A percentile compares a stretch with the other conserved stretches of the same genome.
Evolutionary conservation across 768 basidiomycete species (phyloP).

Genomic region (Tricholoma sp.): DNA sequence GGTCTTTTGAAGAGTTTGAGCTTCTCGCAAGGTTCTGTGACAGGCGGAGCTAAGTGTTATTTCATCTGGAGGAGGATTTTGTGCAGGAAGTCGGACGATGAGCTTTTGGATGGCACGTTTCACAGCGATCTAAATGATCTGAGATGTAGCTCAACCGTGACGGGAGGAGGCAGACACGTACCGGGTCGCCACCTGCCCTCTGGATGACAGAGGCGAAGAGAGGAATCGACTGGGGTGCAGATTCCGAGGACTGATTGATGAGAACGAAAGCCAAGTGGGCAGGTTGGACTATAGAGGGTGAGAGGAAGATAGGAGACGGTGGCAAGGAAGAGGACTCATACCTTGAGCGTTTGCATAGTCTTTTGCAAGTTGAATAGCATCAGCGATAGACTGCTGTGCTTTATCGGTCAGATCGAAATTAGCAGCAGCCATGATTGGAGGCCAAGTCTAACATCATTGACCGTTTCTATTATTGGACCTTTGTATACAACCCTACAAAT

Average conservation of each 20-base stretch:
- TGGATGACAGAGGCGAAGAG: constrained; percentile 76
- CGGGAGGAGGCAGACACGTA: constrained; percentile 33
- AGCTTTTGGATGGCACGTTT: constrained; percentile 68
- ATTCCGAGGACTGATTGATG: constrained; percentile 57
- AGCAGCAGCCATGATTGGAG: constrained; percentile 36
- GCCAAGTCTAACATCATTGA: background rate
- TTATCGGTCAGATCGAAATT: constrained; percentile 86
- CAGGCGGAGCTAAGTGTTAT: constrained; percentile 52
- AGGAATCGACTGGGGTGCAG: constrained; percentile 36
- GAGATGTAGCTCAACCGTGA: too few species aligned
- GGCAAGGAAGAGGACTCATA: constrained; percentile 20
- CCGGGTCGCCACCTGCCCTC: constrained; percentile 81
- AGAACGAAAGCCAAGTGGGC: constrained; percentile 79
- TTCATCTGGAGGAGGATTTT: constrained; percentile 84
- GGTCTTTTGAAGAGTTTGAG: constrained; percentile 71
- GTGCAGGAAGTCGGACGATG: constrained; percentile 78
- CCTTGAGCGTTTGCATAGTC: constrained; percentile 83
- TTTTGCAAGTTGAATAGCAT: constrained; percentile 75
- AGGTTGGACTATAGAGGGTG: constrained; percentile 64
- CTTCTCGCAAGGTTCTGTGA: constrained; percentile 66
- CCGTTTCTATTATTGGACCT: constrained; percentile 11
- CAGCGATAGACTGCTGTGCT: constrained; percentile 61
- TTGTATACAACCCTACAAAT: constrained; percentile 42
- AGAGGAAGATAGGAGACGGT: background rate
- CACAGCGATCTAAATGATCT: constrained; percentile 43